Base-by-base conservation (phyloP, 2,329 filamentous ascomycete species). In the Cyclaneusma minus region DNA sequence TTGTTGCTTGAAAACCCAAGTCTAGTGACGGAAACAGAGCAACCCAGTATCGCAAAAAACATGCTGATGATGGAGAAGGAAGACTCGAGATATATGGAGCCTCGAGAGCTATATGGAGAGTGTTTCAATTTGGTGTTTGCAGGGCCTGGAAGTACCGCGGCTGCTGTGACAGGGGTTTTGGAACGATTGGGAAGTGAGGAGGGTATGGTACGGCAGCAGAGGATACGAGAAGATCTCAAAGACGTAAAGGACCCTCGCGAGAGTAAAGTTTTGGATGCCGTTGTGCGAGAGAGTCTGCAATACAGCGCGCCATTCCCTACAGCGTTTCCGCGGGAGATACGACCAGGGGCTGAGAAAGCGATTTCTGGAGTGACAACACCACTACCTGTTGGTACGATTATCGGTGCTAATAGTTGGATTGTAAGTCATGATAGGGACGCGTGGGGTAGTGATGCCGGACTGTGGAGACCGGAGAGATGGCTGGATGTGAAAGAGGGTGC, bases 111-210 rank as follows among this genome's bases (percentile, higher is more conserved):
- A 9, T 29, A 9, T 8, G 16, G 16, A 5, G 27, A 29, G 16
- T 29, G 21, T 13, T 29, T 29, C 11, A 29, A 29, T 13, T 22
- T 29, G 3, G 14, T 29, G 3, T 29, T 29, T 20, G 27, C 27
- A 8, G 27, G 21, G 3, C 22, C 22, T 6, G 27, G 27, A 19
- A 29, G 27, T 18, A 29, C 27, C 11, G 27, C 27, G 7, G 27
- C 27, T 10, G 21, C 27, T 10, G 7, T 29, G 13, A 29, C 27
- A 17, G 27, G 18, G 6, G 13, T 20, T 1, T 14, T 29, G 6
- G 20, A 25, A 7, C 17, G 21, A 18, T 13, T 29, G 2, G 27
- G 18, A 9, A 21, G 13, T 11, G 15, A 29, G n/a, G n/a, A n/a
- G n/a, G n/a, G n/a, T 25, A 12, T 11, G 15, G 16, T 18, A 9